Percentiles rank a stretch among this genome's conserved stretches.
Evolutionary conservation across 1,284 basidiomycete species (phyloP).

Genomic region (Cryptococcus jaspeensis): DNA sequence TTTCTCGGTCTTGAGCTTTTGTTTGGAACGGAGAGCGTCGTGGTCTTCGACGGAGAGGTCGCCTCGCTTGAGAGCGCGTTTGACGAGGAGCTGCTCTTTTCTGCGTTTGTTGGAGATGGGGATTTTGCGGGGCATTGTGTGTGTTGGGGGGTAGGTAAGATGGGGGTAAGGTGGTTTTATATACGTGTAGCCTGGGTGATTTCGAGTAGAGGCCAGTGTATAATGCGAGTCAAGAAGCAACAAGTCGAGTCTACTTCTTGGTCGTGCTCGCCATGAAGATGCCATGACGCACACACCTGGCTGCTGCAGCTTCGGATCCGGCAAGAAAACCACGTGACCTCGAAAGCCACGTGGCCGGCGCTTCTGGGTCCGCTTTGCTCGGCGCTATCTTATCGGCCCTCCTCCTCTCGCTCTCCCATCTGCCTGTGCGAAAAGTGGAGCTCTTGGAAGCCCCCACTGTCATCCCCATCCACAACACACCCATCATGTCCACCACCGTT

Average conservation of each 20-base stretch:
- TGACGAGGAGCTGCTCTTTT: slow-evolving; percentile 65
- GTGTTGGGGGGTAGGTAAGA: neutral
- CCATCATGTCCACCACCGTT: neutral
- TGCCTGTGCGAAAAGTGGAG: neutral
- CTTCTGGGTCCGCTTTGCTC: neutral
- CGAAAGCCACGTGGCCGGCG: neutral
- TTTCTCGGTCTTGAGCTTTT: slow-evolving; percentile 17
- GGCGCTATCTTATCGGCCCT: slow-evolving; percentile 3
- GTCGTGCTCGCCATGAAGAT: too few species aligned
- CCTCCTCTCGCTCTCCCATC: too few species aligned
- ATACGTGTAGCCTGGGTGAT: neutral
- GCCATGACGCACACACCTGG: neutral
- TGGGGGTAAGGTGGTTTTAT: neutral
- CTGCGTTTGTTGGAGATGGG: slow-evolving; percentile 63
- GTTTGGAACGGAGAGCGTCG: slow-evolving; percentile 14
- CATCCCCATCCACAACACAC: neutral
- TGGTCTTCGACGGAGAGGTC: slow-evolving; percentile 52
- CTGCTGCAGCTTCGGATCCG: slow-evolving; percentile 8
- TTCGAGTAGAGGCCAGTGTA: neutral
- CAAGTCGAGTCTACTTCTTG: too few species aligned
- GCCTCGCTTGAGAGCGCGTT: slow-evolving; percentile 78
- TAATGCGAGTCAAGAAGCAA: neutral
- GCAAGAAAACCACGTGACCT: neutral
- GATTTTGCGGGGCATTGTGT: slow-evolving; percentile 27
- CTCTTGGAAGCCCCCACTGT: neutral